Percentiles rank a stretch among this genome's conserved stretches.
Evolutionary conservation across 805 yeast genomes (phyloP).

Genomic region (Debaryomyces prosopidis): DNA sequence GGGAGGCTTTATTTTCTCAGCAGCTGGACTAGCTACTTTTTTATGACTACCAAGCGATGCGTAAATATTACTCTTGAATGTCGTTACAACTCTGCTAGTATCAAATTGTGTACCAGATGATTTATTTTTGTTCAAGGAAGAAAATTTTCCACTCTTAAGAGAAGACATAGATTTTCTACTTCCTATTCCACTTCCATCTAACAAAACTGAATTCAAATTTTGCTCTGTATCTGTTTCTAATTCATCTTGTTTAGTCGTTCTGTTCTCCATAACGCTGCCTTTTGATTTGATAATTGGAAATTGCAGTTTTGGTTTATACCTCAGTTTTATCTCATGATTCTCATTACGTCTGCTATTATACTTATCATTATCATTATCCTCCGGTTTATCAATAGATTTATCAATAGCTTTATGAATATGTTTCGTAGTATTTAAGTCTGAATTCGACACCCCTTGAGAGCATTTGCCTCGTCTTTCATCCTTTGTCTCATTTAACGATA

Average conservation of each 20-base stretch:
- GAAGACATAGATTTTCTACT: background rate
- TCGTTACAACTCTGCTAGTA: background rate
- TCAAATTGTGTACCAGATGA: background rate
- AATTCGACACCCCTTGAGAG: background rate
- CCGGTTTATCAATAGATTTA: too few species aligned
- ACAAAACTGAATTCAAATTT: too few species aligned
- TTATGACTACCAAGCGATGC: background rate
- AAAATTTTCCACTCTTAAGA: slow-evolving; percentile 1
- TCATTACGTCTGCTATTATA: too few species aligned
- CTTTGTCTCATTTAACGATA: background rate
- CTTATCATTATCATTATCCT: too few species aligned
- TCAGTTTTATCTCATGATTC: too few species aligned
- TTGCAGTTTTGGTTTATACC: too few species aligned
- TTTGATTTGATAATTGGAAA: too few species aligned
- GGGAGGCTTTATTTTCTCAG: background rate
- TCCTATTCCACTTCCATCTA: too few species aligned
- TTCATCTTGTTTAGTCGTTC: too few species aligned
- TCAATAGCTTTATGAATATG: too few species aligned
- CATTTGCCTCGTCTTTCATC: background rate
- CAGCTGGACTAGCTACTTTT: background rate
- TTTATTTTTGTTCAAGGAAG: slow-evolving; percentile 2
- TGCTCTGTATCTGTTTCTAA: too few species aligned
- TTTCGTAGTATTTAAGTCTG: background rate
- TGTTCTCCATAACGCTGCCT: too few species aligned
- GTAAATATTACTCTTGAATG: background rate